Base-by-base conservation (phyloP, 1,139 yeast genomes). In the Kazachstania sp. region DNA sequence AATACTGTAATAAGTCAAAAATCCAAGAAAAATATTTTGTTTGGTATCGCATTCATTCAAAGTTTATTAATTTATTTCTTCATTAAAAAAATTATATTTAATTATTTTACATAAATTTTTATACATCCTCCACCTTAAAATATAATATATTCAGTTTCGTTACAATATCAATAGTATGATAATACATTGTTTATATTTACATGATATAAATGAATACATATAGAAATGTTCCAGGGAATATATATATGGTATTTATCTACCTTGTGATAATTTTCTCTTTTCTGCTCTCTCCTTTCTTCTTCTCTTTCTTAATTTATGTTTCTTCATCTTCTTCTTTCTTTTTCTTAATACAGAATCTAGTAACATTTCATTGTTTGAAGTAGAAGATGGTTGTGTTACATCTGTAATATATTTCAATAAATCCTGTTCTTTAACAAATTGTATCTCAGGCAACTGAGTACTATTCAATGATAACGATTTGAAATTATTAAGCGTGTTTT, bases 261-360 rank as follows among this genome's bases (percentile, higher is more conserved):
- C 67, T 54, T 60, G 65, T 12, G 63, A 55, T 39, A 60, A 51
- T 50, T 61, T 63, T 49, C 65, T 57, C 55, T 56, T 59, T 47
- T 62, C 63, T 26, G 67, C 67, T 56, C 59, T 58, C 45, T 63
- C 62, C 46, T 59, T 54, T 67, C 72, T 78, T 75, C 86, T 79
- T 75, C 86, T 78, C 73, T 81, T 81, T 69, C 82, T 78, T 64
- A 79, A 70, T 67, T 81, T 81, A 64, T 81, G 86, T 65, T 81
- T 81, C 72, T 80, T 81, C 85, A 81, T 81, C 71, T 80, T 80
- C 63, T 78, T 75, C 64, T 81, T 72, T 68, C 86, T 76, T 60
- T 81, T 81, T 66, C 86, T 75, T 67, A 79, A 69, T 34, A 81
- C 86, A 11, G 84, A 78, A 61, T 80, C 85, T 52, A 72, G 44